Evolutionary conservation across 805 yeast genomes (phyloP), one percentile per base, ranked within the genome.

Genomic region (Scheffersomyces amazonensis): DNA sequence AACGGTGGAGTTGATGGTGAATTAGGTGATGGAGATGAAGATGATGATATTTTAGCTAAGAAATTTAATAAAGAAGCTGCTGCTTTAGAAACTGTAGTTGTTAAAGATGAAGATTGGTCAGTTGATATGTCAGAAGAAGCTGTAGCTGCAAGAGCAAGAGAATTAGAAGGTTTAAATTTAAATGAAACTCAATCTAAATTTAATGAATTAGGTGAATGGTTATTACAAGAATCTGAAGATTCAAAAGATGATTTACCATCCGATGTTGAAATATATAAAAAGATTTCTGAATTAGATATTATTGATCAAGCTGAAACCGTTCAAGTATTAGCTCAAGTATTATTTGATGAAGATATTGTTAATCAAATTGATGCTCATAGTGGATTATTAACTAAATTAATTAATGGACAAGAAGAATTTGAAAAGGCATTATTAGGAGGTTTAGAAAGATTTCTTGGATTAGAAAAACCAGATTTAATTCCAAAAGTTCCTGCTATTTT

Each of bases 71-170:
- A 93, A 32, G 95, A 86, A 61, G 95, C 93, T 16, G 83, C 88
- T 10, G 77, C 73, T 28, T 70, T 86, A 42, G 45, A 51, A 25
- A 49, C 52, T 18, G 76, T 79, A 42, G 81, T 76, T 44, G 84
- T 86, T 38, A 81, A 82, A 47, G 96, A 89, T 58, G 97, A 87
- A 50, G 96, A 87, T 49, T 91, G 98, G 98, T 88, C 96, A 15
- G 96, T 90, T 31, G 99, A 91, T 64, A 87, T 90, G 78, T 86
- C 96, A 34, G 93, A 87, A 62, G 98, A 89, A 68, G 98, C 98
- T 41, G 87, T 91, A 48, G 82, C 84, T 58, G 88, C 86, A 32
- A 86, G 99, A 68, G 96, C 96, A 32, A 70, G 80, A 53, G 95
- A 87, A 61, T 74, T 89, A 48, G 95, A 88, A 64, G 88, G 81